Evolutionary conservation across 352 stramenopile genomes (phyloP).

Genomic region (Globisporangium spinosum): DNA sequence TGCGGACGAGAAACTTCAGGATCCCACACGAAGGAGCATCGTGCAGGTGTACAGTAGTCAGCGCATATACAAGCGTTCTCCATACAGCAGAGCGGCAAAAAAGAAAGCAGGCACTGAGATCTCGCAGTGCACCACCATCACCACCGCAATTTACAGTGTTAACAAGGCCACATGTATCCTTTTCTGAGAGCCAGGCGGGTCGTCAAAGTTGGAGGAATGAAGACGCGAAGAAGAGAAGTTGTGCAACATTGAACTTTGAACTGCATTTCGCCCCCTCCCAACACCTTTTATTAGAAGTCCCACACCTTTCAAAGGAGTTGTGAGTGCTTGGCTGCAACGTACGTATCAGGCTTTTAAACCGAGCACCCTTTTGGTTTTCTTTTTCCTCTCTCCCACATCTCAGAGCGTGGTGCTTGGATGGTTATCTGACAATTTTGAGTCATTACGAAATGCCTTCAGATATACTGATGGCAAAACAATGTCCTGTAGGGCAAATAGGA

Average conservation of each 20-base stretch:
- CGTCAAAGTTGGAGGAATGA: background rate
- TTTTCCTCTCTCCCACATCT: background rate
- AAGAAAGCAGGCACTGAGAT: background rate
- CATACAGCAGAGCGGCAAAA: background rate
- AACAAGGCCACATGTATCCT: background rate
- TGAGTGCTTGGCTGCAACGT: background rate
- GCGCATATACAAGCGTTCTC: background rate
- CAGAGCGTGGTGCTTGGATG: background rate
- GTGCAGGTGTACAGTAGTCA: background rate
- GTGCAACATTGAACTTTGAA: background rate
- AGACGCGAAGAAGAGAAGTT: background rate
- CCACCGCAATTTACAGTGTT: background rate
- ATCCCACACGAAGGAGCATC: background rate
- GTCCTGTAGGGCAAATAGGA: too few relatives aligned
- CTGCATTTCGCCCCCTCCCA: background rate
- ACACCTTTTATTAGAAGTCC: background rate
- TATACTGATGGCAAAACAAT: too few relatives aligned
- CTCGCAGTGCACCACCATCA: background rate
- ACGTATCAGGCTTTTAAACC: background rate
- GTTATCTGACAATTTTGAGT: background rate
- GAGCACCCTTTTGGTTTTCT: too few relatives aligned
- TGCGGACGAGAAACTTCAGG: constrained; percentile 15
- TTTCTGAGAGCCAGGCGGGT: background rate
- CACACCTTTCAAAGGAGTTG: background rate
- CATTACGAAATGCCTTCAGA: background rate